Conservation (phyloP, 352 stramenopile genomes). For the Phytophthora sp. region DNA sequence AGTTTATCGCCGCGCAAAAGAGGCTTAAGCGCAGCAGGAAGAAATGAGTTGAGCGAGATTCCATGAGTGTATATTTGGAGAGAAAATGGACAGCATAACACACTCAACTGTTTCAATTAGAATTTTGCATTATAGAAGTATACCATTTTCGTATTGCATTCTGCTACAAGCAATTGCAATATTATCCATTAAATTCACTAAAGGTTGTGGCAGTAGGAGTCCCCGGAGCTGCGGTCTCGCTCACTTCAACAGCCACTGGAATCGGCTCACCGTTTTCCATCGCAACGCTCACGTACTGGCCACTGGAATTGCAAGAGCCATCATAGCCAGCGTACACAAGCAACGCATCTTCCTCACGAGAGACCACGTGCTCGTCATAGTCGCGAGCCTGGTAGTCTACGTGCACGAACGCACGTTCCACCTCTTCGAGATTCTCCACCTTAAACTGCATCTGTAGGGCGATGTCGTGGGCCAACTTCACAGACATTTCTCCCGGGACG, state of each 20-base stretch:
- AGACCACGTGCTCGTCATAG: slow-evolving; percentile 76
- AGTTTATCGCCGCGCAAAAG: slow-evolving; percentile 64
- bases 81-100: slow-evolving; percentile 12
- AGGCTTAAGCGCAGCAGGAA: slow-evolving; percentile 53
- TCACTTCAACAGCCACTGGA: slow-evolving; percentile 35
- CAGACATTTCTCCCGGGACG: slow-evolving; percentile 87
- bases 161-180: not conserved
- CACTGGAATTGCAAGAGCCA: slow-evolving; percentile 17
- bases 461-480: slow-evolving; percentile 94
- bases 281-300: slow-evolving; percentile 28
- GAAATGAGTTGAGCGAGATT: slow-evolving; percentile 24
- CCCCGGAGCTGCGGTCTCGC: slow-evolving; percentile 25
- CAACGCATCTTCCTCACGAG: slow-evolving; percentile 57
- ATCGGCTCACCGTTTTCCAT: slow-evolving; percentile 32
- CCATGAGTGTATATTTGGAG: not conserved
- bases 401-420: slow-evolving; percentile 95
- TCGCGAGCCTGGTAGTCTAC: slow-evolving; percentile 92
- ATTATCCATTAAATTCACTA: slow-evolving; percentile 30
- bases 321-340: slow-evolving; percentile 48
- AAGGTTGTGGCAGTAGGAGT: slow-evolving; percentile 36
- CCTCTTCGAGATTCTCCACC: slow-evolving; percentile 90
- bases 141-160: slow-evolving; percentile 3
- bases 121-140: slow-evolving; percentile 17
- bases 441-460: slow-evolving; percentile 95
- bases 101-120: slow-evolving; percentile 23